phyloP scores from a whole-genome alignment of 805 yeast genomes.

The Yamadazyma akitaensis region DNA sequence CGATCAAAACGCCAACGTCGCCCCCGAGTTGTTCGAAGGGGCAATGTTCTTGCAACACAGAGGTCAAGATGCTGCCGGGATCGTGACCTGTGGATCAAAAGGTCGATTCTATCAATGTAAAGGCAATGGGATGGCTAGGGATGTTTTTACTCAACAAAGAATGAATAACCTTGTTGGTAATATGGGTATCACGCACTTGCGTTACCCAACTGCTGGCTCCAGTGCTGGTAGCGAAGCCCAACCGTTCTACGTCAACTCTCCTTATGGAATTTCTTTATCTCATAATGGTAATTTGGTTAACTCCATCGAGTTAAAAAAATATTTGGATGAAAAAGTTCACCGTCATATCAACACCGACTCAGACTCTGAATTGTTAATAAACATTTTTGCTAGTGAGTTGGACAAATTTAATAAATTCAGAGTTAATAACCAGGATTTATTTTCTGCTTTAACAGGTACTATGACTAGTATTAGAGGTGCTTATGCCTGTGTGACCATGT shows the following conservation, averaged over 20 bases:
- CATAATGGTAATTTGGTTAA: slow-evolving; percentile 97
- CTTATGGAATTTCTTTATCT: slow-evolving; percentile 85
- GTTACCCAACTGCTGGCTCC: slow-evolving; percentile 98
- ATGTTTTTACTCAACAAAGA: slow-evolving; percentile 85
- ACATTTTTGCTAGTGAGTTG: slow-evolving; percentile 87
- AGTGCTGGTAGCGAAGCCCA: slow-evolving; percentile 96
- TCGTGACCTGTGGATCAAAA: slow-evolving; percentile 89
- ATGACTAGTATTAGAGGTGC: slow-evolving; percentile 86
- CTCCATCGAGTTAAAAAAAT: slow-evolving; percentile 68
- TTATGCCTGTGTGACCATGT: slow-evolving; percentile 92
- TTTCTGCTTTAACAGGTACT: slow-evolving; percentile 81
- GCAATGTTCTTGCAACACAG: slow-evolving; percentile 91
- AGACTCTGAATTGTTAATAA: slow-evolving; percentile 86
- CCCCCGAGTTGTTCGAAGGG: slow-evolving; percentile 90
- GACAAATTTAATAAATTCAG: slow-evolving; percentile 90
- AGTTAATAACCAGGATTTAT: slow-evolving; percentile 86
- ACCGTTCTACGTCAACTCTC: slow-evolving; percentile 96
- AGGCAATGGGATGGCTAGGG: slow-evolving; percentile 98
- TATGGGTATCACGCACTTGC: slow-evolving; percentile 91
- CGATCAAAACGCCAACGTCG: slow-evolving; percentile 67
- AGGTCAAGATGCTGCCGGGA: slow-evolving; percentile 99
- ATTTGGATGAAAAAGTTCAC: slow-evolving; percentile 90
- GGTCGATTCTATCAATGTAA: slow-evolving; percentile 96
- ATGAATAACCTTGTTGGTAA: slow-evolving; percentile 80
- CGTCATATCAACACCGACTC: slow-evolving; percentile 97